A percentile compares a stretch with the other conserved stretches of the same genome.
Evolutionary conservation across 306 rosid species (phyloP).

Genomic region (Corylus heterophylla): DNA sequence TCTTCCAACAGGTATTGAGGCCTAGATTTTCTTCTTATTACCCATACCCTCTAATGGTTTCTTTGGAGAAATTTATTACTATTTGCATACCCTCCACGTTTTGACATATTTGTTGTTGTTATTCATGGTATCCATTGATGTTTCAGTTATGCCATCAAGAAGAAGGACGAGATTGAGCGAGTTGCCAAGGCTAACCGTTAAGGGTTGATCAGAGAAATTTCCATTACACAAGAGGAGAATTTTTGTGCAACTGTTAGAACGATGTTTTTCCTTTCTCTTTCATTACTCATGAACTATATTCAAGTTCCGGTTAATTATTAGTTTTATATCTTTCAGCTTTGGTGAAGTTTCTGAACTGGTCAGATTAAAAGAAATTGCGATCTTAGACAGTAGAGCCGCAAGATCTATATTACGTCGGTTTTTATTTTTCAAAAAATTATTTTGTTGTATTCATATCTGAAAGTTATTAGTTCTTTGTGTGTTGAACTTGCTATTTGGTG

Average conservation of each 20-base stretch:
- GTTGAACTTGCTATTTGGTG: too few relatives aligned
- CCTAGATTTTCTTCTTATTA: not conserved
- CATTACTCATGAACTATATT: not conserved
- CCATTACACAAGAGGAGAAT: constrained; percentile 16
- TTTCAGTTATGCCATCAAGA: constrained; percentile 56
- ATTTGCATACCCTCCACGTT: not conserved
- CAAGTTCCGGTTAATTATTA: not conserved
- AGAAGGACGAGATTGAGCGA: constrained; percentile 58
- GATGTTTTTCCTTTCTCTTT: not conserved
- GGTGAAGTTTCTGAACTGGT: not conserved
- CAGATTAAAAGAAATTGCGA: not conserved
- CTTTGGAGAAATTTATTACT: not conserved
- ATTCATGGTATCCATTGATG: not conserved
- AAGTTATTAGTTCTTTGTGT: too few relatives aligned
- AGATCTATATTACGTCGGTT: too few relatives aligned
- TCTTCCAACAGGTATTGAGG: constrained; percentile 47
- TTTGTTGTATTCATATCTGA: too few relatives aligned
- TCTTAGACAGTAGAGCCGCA: too few relatives aligned
- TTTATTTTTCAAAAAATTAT: too few relatives aligned
- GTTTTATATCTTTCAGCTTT: not conserved
- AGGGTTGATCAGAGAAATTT: not conserved
- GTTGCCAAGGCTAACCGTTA: constrained; percentile 63
- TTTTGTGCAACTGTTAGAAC: not conserved
- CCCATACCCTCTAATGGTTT: not conserved
- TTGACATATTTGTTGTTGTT: not conserved